Evolutionary conservation across 2,329 filamentous ascomycete genomes (phyloP).

Genomic region (Biscogniauxia mediterranea): DNA sequence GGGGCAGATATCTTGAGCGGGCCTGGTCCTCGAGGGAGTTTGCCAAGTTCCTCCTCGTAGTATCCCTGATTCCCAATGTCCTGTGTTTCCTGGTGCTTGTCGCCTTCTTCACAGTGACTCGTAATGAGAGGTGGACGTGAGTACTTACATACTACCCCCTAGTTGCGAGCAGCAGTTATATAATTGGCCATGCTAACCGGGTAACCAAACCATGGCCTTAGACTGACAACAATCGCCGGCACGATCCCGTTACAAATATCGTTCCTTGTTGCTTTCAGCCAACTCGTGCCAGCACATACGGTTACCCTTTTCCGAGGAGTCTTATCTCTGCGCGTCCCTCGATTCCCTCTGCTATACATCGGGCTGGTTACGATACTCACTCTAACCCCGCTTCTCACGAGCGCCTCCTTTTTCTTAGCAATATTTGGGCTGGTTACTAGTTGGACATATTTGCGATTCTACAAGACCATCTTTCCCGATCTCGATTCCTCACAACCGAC

Average conservation of each 20-base stretch:
- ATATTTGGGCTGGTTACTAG: conserved; percentile 80
- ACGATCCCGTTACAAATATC: conserved; percentile 86
- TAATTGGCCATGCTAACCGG: conserved; percentile 14
- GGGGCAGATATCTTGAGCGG: conserved; percentile 90
- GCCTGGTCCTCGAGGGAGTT: conserved; percentile 93
- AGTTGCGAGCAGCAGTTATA: background rate
- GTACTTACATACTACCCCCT: conserved; percentile 32
- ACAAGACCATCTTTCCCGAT: conserved; percentile 72
- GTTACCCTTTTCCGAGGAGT: conserved; percentile 89
- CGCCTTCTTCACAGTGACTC: conserved; percentile 68
- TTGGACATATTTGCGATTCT: conserved; percentile 97
- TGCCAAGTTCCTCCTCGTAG: conserved; percentile 81
- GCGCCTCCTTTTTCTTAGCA: conserved; percentile 76
- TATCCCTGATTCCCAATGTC: conserved; percentile 76
- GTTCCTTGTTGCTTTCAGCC: conserved; percentile 96
- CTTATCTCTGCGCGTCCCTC: conserved; percentile 80
- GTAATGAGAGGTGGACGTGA: conserved; percentile 67
- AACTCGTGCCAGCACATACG: conserved; percentile 94
- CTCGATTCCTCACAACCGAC: conserved; percentile 60
- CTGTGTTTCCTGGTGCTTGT: conserved; percentile 72
- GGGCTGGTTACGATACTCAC: conserved; percentile 66
- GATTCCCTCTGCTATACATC: conserved; percentile 71
- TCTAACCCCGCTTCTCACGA: conserved; percentile 57
- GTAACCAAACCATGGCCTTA: conserved; percentile 35
- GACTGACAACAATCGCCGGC: conserved; percentile 79